Conservation (phyloP, 2,329 filamentous ascomycete genomes). For the Penicillium vulpinum region DNA sequence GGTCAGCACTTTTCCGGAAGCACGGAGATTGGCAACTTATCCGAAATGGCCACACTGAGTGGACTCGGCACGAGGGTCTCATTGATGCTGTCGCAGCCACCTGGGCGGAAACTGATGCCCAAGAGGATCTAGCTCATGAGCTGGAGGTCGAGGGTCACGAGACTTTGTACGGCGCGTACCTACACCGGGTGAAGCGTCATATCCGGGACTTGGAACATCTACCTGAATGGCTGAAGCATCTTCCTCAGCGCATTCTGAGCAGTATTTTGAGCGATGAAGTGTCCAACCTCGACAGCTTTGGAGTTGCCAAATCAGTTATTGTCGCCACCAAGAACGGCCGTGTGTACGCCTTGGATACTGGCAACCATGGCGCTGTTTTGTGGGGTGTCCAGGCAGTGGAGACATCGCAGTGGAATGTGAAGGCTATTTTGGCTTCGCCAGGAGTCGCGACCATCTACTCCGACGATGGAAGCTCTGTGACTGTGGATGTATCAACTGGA, state of each 20-base stretch:
- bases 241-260: conserved; percentile 68
- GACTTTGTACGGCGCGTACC: conserved; percentile 76
- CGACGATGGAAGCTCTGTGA: conserved; percentile 62
- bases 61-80: conserved; percentile 80
- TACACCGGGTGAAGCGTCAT: conserved; percentile 83
- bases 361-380: conserved; percentile 68
- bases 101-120: conserved; percentile 74
- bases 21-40: conserved; percentile 78
- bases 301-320: conserved; percentile 82
- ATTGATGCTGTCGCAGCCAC: conserved; percentile 75
- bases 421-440: conserved; percentile 65
- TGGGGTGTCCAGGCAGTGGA: conserved; percentile 71
- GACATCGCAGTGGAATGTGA: conserved; percentile 65
- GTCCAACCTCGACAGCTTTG: conserved; percentile 63
- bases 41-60: conserved; percentile 76
- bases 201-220: conserved; percentile 70
- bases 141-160: conserved; percentile 84
- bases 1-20: conserved; percentile 67
- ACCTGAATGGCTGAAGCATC: conserved; percentile 67
- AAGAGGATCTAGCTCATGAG: conserved; percentile 73
- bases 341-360: conserved; percentile 76
- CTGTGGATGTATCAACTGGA: conserved; percentile 49
- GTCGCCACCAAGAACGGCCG: conserved; percentile 77
- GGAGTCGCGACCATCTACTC: conserved; percentile 60
- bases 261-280: conserved; percentile 60